A percentile compares a stretch with the other conserved stretches of the same genome.
These are phyloP conservation scores for Halenospora varia DNA, from an alignment of 495 filamentous ascomycete species.

Conservation along the genomic window DNA sequence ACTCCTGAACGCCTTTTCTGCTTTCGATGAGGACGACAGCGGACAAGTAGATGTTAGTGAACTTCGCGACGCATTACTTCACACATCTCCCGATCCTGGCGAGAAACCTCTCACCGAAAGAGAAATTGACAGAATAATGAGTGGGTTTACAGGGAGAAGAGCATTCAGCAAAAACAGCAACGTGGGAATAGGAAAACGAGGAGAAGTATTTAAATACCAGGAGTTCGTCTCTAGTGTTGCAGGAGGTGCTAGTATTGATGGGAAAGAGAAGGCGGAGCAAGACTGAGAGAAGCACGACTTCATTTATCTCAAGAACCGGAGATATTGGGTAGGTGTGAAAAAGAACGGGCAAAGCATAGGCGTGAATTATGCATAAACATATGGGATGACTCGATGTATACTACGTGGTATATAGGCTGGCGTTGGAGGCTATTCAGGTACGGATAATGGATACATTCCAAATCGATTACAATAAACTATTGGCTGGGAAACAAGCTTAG, in stretches of 20 bases:
- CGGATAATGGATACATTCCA: no score
- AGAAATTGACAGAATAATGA: constrained; percentile 80
- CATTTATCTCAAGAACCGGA: no score
- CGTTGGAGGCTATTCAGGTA: not conserved
- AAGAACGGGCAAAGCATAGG: not conserved
- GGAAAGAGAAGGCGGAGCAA: constrained; percentile 12
- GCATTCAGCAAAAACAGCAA: constrained; percentile 57
- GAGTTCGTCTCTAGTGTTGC: constrained; percentile 68
- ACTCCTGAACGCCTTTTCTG: constrained; percentile 80
- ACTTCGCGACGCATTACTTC: constrained; percentile 74
- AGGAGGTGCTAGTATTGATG: constrained; percentile 28
- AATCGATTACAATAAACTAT: no score
- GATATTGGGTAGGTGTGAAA: not conserved
- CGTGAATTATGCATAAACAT: no score
- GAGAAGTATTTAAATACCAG: constrained; percentile 74
- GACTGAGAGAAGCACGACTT: no score
- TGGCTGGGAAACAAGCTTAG: no score
- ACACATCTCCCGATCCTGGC: constrained; percentile 74
- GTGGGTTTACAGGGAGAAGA: constrained; percentile 76
- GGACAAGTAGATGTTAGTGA: constrained; percentile 85
- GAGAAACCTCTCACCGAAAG: constrained; percentile 61
- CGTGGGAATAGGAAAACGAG: constrained; percentile 42
- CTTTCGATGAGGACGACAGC: constrained; percentile 93
- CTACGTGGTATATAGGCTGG: not conserved
- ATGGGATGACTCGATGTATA: no score